Evolutionary conservation across 306 rosid genomes (phyloP), one percentile per base, ranked within the genome.

Genomic region (Corylus heterophylla): DNA sequence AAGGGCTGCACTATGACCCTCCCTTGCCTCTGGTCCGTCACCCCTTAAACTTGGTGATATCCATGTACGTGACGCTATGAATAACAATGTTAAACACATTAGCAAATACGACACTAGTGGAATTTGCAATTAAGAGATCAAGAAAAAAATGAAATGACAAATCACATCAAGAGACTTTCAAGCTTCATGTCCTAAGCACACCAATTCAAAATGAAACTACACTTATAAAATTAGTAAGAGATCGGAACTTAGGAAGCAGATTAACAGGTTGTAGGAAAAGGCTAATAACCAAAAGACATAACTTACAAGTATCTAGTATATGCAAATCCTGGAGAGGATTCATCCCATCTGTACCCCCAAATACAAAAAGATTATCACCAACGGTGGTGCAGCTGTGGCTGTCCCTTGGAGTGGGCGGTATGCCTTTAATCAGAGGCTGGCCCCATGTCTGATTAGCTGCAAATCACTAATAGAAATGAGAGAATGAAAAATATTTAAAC

Each of bases 281-380:
- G 50, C 69, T 22, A 66, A 11, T 8, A 74, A 12, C 56, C 35
- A 77, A 64, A 56, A 85, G 75, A 48, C 35, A 79, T 2, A 68
- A 78, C 94, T 96, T 88, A 96, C 99, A 85, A 48, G 98, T 96
- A 83, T 96, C 94, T 55, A 96, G 80, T 49, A 93, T 88, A 75
- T 89, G 92, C 87, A 96, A 91, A 83, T 96, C 99, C 75, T 75
- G 90, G 31, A 96, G 94, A 45, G 99, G 99, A 71, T 82, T 96
- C 74, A 75, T 87, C 74, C 99, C 99, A 88, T 96, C 99, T 7
- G 99, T 96, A 64, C 99, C 99, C 74, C 99, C 99, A 88, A 96
- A 96, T 22, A 96, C 92, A 81, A 82, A 93, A 16, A 96, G 91
- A 82, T 89, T 87, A 81, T 91, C 93, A 76, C 91, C 96, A 89